These are phyloP conservation scores for Lentinus tigrinus DNA, from an alignment of 768 basidiomycete species.

Conservation along the genomic window DNA sequence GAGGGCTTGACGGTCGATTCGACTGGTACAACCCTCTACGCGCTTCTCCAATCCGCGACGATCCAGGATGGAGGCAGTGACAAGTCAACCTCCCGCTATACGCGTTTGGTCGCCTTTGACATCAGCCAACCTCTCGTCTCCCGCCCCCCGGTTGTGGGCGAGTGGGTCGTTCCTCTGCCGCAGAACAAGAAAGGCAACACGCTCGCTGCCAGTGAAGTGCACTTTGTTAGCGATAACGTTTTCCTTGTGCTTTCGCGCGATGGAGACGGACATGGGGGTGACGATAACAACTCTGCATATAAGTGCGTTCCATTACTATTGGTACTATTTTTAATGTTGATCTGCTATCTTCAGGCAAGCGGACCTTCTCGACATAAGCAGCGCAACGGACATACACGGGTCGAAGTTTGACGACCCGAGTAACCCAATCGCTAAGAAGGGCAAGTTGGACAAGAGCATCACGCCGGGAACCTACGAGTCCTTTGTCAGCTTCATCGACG, in stretches of 20 bases:
- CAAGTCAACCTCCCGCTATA: slow-evolving; percentile 48
- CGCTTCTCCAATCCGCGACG: slow-evolving; percentile 60
- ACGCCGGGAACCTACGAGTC: slow-evolving; percentile 52
- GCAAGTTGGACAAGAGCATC: slow-evolving; percentile 45
- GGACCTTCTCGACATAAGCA: slow-evolving; percentile 55
- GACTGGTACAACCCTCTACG: slow-evolving; percentile 50
- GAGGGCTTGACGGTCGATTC: slow-evolving; percentile 57
- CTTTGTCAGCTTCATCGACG: slow-evolving; percentile 57
- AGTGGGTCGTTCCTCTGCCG: slow-evolving; percentile 61
- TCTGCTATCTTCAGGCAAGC: slow-evolving; percentile 41
- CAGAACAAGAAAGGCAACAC: slow-evolving; percentile 52
- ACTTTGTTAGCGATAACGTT: slow-evolving; percentile 49
- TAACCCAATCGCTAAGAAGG: slow-evolving; percentile 50
- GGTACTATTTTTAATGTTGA: neutral
- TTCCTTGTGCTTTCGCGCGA: slow-evolving; percentile 64
- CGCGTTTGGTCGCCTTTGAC: slow-evolving; percentile 57
- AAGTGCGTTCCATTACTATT: slow-evolving; percentile 38
- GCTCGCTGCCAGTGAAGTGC: slow-evolving; percentile 52
- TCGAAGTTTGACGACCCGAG: slow-evolving; percentile 53
- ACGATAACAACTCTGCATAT: slow-evolving; percentile 47
- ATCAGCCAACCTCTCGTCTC: slow-evolving; percentile 33
- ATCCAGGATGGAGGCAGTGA: slow-evolving; percentile 60
- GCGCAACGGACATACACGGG: slow-evolving; percentile 61
- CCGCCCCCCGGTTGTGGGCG: slow-evolving; percentile 45
- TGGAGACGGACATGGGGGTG: slow-evolving; percentile 56